A percentile compares a stretch with the other conserved stretches of the same genome.
Conservation (phyloP, 1,284 basidiomycete species). For the Kwoniella shivajii region DNA sequence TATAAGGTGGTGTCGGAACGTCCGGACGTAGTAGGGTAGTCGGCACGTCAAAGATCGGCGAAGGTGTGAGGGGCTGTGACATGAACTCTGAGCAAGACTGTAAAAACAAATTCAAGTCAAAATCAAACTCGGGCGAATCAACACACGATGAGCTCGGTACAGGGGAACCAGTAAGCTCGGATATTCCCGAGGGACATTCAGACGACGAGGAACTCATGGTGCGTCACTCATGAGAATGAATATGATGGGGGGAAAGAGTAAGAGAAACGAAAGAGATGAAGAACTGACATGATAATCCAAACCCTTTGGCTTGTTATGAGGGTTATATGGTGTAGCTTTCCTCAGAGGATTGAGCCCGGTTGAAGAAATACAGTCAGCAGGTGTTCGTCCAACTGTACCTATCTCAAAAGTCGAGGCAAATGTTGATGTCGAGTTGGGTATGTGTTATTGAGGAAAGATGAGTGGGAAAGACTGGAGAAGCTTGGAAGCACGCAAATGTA, state of each 20-base stretch:
- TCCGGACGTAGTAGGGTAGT: conserved; percentile 7
- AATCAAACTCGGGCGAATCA: conserved; percentile 5
- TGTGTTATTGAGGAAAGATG: conserved; percentile 4
- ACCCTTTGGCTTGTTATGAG: neutral
- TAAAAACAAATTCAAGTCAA: conserved; percentile 11
- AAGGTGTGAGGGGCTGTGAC: conserved; percentile 12
- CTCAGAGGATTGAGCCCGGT: too few species aligned
- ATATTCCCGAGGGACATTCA: neutral
- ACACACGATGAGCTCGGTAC: neutral
- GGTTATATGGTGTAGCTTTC: neutral
- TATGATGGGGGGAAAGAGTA: neutral
- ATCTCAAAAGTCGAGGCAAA: neutral
- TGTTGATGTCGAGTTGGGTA: neutral
- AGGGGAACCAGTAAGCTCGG: conserved; percentile 1
- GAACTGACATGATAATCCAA: neutral
- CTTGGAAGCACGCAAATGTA: neutral
- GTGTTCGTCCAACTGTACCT: neutral
- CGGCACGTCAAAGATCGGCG: conserved; percentile 5
- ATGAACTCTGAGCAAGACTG: conserved; percentile 19
- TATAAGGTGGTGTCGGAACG: conserved; percentile 11
- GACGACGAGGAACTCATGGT: neutral
- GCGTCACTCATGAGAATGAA: neutral
- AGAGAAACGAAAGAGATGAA: neutral
- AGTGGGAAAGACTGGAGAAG: neutral
- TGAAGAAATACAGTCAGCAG: too few species aligned